phyloP scores from a whole-genome alignment of 1,139 yeast genomes.

The Scheffersomyces titani region DNA sequence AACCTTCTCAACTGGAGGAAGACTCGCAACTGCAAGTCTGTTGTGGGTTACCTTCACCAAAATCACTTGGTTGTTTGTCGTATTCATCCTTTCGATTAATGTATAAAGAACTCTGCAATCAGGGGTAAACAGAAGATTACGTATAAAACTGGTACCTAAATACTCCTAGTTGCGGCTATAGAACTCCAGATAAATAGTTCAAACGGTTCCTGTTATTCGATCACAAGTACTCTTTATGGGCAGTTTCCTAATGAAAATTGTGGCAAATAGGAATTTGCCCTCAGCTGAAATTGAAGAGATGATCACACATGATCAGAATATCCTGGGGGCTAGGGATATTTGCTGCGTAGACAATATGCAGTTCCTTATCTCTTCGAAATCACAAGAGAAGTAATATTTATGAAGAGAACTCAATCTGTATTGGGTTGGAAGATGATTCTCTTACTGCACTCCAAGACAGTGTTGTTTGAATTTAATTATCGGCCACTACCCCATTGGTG shows the following conservation, averaged over 20 bases:
- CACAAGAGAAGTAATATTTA: too few relatives aligned
- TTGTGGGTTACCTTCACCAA: slow-evolving; percentile 11
- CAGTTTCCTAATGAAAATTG: not conserved
- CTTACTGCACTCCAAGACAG: slow-evolving; percentile 51
- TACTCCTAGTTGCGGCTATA: not conserved
- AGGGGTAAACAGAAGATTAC: not conserved
- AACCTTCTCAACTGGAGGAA: slow-evolving; percentile 2
- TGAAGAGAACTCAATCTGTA: too few relatives aligned
- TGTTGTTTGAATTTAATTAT: slow-evolving; percentile 75
- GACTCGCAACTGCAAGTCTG: slow-evolving; percentile 5
- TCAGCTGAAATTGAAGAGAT: not conserved
- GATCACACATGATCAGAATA: not conserved
- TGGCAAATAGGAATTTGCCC: not conserved
- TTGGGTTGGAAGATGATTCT: not conserved
- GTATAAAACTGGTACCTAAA: too few relatives aligned
- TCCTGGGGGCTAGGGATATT: not conserved
- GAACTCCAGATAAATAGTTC: not conserved
- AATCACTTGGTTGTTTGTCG: not conserved
- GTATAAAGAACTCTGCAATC: not conserved
- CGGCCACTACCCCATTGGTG: slow-evolving; percentile 64
- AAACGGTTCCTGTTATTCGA: not conserved
- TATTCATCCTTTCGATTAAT: not conserved
- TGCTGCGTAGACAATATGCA: not conserved
- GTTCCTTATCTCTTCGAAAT: not conserved
- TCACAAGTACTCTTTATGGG: not conserved